Percentiles rank a stretch among this genome's conserved stretches.
Evolutionary conservation across 106 monocot species (phyloP).

Genomic region (Agapanthus africanus): DNA sequence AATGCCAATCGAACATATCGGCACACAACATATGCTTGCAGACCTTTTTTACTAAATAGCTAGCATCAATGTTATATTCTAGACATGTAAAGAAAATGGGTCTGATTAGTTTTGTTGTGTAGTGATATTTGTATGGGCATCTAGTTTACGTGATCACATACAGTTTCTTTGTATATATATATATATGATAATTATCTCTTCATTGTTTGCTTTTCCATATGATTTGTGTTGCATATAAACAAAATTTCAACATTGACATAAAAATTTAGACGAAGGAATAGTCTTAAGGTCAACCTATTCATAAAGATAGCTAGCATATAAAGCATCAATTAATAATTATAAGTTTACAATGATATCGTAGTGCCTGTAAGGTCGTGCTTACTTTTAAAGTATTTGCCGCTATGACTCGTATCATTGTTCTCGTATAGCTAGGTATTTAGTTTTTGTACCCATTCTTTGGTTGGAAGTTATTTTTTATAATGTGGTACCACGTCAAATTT

Average conservation of each 20-base stretch:
- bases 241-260: too few relatives aligned
- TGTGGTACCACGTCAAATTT: background rate
- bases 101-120: background rate
- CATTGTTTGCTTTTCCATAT: too few relatives aligned
- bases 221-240: too few relatives aligned
- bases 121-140: background rate
- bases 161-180: background rate
- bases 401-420: background rate
- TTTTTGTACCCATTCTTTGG: background rate
- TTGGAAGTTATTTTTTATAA: background rate
- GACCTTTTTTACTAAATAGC: too few relatives aligned
- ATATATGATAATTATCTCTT: background rate
- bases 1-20: background rate
- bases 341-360: background rate
- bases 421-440: too few relatives aligned
- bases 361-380: slow-evolving; percentile 1
- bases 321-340: background rate
- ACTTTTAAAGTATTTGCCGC: background rate
- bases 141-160: background rate
- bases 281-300: slow-evolving; percentile 4
- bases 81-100: background rate
- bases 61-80: too few relatives aligned
- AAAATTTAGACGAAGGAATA: too few relatives aligned
- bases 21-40: slow-evolving; percentile 4
- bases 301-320: background rate